A percentile compares a stretch with the other conserved stretches of the same genome.
Conservation (phyloP, 352 stramenopile species). For the Pythium angustatum region DNA sequence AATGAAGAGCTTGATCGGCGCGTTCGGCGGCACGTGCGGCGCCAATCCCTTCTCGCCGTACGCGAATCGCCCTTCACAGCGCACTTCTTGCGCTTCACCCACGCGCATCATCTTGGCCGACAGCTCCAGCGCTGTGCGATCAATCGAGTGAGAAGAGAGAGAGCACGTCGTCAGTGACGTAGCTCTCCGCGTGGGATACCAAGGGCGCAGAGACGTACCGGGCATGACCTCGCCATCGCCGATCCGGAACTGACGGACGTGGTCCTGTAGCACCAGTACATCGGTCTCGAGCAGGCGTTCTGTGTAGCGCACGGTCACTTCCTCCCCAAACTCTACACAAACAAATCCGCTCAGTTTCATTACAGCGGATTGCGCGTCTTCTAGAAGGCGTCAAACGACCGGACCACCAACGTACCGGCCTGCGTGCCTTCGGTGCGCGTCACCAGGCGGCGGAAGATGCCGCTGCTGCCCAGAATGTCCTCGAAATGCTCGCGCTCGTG, state of each 20-base stretch:
- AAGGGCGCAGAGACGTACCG: slow-evolving; percentile 33
- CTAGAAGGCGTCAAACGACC: not conserved
- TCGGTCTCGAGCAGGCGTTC: slow-evolving; percentile 52
- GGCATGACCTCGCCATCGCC: slow-evolving; percentile 82
- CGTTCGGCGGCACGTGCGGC: slow-evolving; percentile 47
- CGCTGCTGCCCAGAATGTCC: slow-evolving; percentile 76
- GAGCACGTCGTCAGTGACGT: too few species aligned
- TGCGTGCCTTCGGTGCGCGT: slow-evolving; percentile 57
- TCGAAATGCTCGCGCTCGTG: slow-evolving; percentile 63
- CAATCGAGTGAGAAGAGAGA: too few species aligned
- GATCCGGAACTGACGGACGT: slow-evolving; percentile 74
- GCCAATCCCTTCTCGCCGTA: slow-evolving; percentile 70
- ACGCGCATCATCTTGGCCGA: slow-evolving; percentile 79
- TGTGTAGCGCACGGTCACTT: slow-evolving; percentile 75
- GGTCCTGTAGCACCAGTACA: slow-evolving; percentile 41
- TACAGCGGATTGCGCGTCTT: slow-evolving; percentile 1
- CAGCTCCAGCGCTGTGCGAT: slow-evolving; percentile 59
- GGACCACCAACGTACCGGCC: slow-evolving; percentile 39
- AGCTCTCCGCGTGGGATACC: slow-evolving; percentile 2
- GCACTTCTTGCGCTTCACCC: slow-evolving; percentile 71
- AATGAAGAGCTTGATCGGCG: slow-evolving; percentile 55
- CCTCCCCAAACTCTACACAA: slow-evolving; percentile 71
- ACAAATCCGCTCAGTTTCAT: not conserved
- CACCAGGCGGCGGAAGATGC: slow-evolving; percentile 75
- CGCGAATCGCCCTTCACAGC: slow-evolving; percentile 69